phyloP scores from a whole-genome alignment of 371 early-diverging fungal species.

The Pancytospora epiphaga region DNA sequence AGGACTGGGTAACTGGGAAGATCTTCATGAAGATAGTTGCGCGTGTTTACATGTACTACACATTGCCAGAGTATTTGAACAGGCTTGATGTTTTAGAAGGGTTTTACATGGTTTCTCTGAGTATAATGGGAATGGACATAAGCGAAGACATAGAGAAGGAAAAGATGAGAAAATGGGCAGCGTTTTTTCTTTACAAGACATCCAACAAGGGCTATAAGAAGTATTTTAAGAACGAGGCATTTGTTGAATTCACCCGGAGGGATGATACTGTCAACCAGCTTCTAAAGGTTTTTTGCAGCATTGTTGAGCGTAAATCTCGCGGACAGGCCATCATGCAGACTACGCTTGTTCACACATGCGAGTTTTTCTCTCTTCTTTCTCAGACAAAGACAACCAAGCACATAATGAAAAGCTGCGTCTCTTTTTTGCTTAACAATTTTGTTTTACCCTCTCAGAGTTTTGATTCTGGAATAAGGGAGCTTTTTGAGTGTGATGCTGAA shows the following conservation, averaged over 20 bases:
- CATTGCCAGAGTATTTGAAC: conserved; percentile 43
- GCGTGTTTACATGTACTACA: conserved; percentile 50
- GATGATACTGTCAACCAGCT: conserved; percentile 14
- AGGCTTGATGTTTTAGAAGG: conserved; percentile 26
- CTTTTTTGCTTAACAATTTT: conserved; percentile 37
- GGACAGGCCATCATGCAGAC: conserved; percentile 3
- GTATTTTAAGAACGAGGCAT: conserved; percentile 47
- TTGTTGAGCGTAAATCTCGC: conserved; percentile 18
- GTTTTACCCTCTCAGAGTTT: conserved; percentile 48
- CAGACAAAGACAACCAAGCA: conserved; percentile 19
- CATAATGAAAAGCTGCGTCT: conserved; percentile 30
- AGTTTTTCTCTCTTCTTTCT: conserved; percentile 37
- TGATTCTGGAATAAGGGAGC: conserved; percentile 38
- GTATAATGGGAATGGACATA: conserved; percentile 26
- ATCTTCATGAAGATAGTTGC: conserved; percentile 47
- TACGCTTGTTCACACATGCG: conserved; percentile 26
- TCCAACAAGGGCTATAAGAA: conserved; percentile 55
- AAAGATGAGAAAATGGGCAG: conserved; percentile 51
- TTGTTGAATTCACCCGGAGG: conserved; percentile 23
- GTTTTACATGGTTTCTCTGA: conserved; percentile 35
- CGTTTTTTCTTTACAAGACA: conserved; percentile 47
- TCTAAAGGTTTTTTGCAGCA: conserved; percentile 1
- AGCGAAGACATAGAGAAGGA: conserved; percentile 16
- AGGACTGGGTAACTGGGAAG: conserved; percentile 35
- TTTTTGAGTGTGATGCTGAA: conserved; percentile 51